Evolutionary conservation across 2,329 filamentous ascomycete species (phyloP).

Genomic region (Pseudogymnoascus sp.): DNA sequence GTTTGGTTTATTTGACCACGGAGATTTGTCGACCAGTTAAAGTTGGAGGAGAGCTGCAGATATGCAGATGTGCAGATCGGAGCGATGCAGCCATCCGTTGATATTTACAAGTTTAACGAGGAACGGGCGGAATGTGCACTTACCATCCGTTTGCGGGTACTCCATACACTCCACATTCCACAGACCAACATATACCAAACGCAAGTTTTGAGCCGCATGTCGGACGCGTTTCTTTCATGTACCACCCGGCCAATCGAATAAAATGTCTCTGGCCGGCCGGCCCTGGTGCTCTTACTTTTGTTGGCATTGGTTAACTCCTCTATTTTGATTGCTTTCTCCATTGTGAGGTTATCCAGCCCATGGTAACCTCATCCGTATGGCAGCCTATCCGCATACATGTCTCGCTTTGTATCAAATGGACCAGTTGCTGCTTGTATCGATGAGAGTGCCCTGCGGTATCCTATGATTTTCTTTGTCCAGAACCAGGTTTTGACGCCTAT

Average conservation of each 20-base stretch:
- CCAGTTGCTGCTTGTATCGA: background rate
- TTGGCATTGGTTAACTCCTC: background rate
- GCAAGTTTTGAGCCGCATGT: background rate
- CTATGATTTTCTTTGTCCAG: slow-evolving; percentile 1
- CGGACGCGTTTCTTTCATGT: slow-evolving; percentile 1
- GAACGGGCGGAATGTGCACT: background rate
- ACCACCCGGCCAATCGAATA: background rate
- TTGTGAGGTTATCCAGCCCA: background rate
- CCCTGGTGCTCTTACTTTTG: background rate
- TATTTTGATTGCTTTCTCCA: background rate
- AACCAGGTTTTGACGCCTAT: background rate
- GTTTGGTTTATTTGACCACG: background rate
- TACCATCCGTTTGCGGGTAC: slow-evolving; percentile 3
- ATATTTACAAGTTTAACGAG: slow-evolving; percentile 1
- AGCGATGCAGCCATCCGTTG: background rate
- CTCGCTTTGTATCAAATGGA: background rate
- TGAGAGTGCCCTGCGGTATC: background rate
- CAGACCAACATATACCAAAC: background rate
- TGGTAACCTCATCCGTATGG: background rate
- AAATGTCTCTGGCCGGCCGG: background rate
- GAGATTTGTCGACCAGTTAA: background rate
- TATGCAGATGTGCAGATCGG: background rate
- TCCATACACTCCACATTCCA: background rate
- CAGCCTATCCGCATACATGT: background rate
- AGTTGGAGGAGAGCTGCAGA: background rate